Evolutionary conservation across 768 basidiomycete genomes (phyloP).

Genomic region (Leccinum barrowsii): DNA sequence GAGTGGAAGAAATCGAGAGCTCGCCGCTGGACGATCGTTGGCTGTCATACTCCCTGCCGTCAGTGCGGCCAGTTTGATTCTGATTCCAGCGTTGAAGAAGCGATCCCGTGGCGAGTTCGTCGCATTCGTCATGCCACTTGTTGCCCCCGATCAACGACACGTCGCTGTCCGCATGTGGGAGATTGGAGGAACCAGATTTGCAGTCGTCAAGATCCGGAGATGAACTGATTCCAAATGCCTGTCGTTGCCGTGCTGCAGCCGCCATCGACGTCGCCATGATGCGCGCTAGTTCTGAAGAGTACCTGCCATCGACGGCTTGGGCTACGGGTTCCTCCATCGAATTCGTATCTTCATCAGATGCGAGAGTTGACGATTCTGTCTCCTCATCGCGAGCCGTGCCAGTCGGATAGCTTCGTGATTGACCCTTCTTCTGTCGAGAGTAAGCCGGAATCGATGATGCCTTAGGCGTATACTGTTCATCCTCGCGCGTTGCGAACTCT

Average conservation of each 20-base stretch:
- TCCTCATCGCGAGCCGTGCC: not conserved
- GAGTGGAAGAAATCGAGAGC: constrained; percentile 11
- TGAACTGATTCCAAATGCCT: constrained; percentile 50
- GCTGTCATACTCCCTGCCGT: not conserved
- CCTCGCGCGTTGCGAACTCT: constrained; percentile 6
- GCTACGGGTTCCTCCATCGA: not conserved
- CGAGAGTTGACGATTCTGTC: constrained; percentile 11
- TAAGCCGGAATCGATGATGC: constrained; percentile 5
- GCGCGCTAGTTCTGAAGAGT: constrained; percentile 59
- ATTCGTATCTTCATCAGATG: constrained; percentile 16
- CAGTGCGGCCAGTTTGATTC: not conserved
- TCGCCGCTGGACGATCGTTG: constrained; percentile 7
- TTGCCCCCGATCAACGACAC: constrained; percentile 41
- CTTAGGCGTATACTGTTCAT: constrained; percentile 23
- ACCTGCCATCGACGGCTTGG: constrained; percentile 24
- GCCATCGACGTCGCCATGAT: constrained; percentile 29
- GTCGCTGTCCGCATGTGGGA: constrained; percentile 45
- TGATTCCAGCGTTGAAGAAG: constrained; percentile 21
- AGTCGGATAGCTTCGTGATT: not conserved
- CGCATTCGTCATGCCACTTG: constrained; percentile 38
- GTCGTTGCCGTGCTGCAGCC: constrained; percentile 43
- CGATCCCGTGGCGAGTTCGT: constrained; percentile 30
- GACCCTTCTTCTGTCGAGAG: constrained; percentile 4
- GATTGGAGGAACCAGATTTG: constrained; percentile 1
- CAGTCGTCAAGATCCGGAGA: constrained; percentile 27